Percentiles rank a stretch among this genome's conserved stretches.
These are phyloP conservation scores for Setomelanomma holmii DNA, from an alignment of 2,329 filamentous ascomycete genomes.

Conservation along the genomic window DNA sequence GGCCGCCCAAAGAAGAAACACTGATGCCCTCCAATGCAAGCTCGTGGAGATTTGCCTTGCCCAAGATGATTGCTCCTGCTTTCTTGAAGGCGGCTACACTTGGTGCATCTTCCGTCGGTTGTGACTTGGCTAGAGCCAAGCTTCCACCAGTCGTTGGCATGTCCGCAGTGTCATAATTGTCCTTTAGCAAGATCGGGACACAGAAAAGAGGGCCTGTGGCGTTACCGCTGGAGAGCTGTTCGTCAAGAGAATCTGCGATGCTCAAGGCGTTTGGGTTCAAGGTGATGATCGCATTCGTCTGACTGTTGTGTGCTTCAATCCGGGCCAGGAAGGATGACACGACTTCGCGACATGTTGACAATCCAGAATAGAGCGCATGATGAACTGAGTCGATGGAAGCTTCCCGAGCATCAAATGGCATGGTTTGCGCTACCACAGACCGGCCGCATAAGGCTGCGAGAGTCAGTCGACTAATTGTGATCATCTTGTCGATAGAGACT, in stretches of 20 bases:
- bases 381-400: slow-evolving; percentile 66
- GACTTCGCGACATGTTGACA: slow-evolving; percentile 62
- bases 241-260: slow-evolving; percentile 61
- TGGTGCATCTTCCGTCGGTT: slow-evolving; percentile 58
- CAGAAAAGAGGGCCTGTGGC: slow-evolving; percentile 63
- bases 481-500: slow-evolving; percentile 8
- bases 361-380: slow-evolving; percentile 60
- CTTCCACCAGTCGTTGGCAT: slow-evolving; percentile 66
- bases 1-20: slow-evolving; percentile 68
- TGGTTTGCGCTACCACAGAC: slow-evolving; percentile 16
- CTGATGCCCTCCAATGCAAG: slow-evolving; percentile 69
- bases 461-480: not conserved
- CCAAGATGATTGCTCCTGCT: slow-evolving; percentile 63
- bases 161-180: slow-evolving; percentile 65
- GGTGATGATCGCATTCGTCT: slow-evolving; percentile 64
- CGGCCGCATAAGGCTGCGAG: slow-evolving; percentile 14
- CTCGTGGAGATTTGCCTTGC: slow-evolving; percentile 67
- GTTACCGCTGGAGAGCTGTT: slow-evolving; percentile 56
- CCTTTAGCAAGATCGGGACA: slow-evolving; percentile 68
- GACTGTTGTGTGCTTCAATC: slow-evolving; percentile 64
- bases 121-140: slow-evolving; percentile 57
- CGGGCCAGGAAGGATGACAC: slow-evolving; percentile 64
- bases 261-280: slow-evolving; percentile 59
- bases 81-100: slow-evolving; percentile 57
- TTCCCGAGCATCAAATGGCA: slow-evolving; percentile 62